phyloP scores from a whole-genome alignment of 129 eudicot species.

The Logfia minima region DNA sequence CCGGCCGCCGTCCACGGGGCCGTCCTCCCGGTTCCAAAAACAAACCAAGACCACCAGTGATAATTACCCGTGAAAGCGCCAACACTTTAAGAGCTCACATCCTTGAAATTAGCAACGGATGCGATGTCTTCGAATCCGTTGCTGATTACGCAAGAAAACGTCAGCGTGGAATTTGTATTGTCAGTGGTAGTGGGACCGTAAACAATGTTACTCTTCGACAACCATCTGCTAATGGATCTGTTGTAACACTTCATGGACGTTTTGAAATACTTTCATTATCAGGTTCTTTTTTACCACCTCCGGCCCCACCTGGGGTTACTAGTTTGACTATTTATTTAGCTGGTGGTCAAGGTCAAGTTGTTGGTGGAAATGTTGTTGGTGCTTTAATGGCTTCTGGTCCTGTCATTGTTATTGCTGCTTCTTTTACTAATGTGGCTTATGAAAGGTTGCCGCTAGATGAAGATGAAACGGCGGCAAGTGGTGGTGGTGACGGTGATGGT shows the following conservation, averaged over 20 bases:
- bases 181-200: constrained; percentile 72
- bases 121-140: constrained; percentile 70
- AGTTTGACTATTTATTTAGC: constrained; percentile 75
- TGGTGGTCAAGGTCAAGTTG: constrained; percentile 84
- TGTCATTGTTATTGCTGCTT: constrained; percentile 70
- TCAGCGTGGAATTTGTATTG: constrained; percentile 67
- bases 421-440: constrained; percentile 81
- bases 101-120: constrained; percentile 64
- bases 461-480: constrained; percentile 49
- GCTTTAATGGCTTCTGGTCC: constrained; percentile 77
- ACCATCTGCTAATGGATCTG: constrained; percentile 70
- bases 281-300: constrained; percentile 77
- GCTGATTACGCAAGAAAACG: constrained; percentile 64
- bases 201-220: constrained; percentile 70
- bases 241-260: constrained; percentile 64
- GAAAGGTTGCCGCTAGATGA: constrained; percentile 79
- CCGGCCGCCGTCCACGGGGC: constrained; percentile 69
- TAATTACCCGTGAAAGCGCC: constrained; percentile 76
- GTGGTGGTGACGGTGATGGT: constrained; percentile 35
- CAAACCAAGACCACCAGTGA: constrained; percentile 83
- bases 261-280: constrained; percentile 78
- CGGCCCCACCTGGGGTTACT: constrained; percentile 89
- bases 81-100: constrained; percentile 82
- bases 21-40: constrained; percentile 81
- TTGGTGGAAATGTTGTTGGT: constrained; percentile 76